Percentiles rank a stretch among this genome's conserved stretches.
Conservation (phyloP, 2,329 filamentous ascomycete genomes). For the Claviceps africana region DNA sequence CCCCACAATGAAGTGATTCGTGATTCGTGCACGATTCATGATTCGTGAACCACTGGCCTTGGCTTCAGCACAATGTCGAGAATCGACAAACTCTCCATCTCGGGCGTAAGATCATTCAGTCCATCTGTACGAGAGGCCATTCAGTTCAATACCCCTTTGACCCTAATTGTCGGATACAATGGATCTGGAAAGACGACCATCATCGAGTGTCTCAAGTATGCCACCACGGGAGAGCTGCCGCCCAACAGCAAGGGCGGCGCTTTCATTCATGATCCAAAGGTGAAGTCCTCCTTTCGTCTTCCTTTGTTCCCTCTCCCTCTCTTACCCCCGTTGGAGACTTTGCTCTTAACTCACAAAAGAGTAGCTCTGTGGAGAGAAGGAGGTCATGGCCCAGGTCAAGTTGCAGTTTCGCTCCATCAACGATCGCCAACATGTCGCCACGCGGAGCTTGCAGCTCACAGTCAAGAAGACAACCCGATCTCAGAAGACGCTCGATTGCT, state of each 20-base stretch:
- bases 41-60: neutral
- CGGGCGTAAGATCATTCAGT: constrained; percentile 75
- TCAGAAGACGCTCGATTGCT: constrained; percentile 75
- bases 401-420: constrained; percentile 71
- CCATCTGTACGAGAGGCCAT: constrained; percentile 63
- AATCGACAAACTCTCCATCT: constrained; percentile 80
- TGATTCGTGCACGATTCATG: neutral
- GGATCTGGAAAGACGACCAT: constrained; percentile 98
- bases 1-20: neutral
- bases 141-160: constrained; percentile 78
- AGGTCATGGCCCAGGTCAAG: constrained; percentile 83
- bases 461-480: constrained; percentile 67
- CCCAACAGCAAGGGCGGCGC: constrained; percentile 83
- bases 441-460: constrained; percentile 70
- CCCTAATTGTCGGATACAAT: constrained; percentile 92
- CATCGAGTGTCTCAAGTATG: constrained; percentile 97
- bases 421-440: constrained; percentile 67
- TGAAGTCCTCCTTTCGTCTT: constrained; percentile 18
- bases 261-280: constrained; percentile 95
- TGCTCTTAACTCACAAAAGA: constrained; percentile 5
- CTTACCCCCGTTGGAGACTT: neutral
- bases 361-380: constrained; percentile 66
- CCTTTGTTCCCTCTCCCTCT: too few species aligned
- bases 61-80: constrained; percentile 43
- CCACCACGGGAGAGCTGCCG: constrained; percentile 83